Base-by-base conservation (phyloP, 352 stramenopile species). In the Phytophthora pinifolia region DNA sequence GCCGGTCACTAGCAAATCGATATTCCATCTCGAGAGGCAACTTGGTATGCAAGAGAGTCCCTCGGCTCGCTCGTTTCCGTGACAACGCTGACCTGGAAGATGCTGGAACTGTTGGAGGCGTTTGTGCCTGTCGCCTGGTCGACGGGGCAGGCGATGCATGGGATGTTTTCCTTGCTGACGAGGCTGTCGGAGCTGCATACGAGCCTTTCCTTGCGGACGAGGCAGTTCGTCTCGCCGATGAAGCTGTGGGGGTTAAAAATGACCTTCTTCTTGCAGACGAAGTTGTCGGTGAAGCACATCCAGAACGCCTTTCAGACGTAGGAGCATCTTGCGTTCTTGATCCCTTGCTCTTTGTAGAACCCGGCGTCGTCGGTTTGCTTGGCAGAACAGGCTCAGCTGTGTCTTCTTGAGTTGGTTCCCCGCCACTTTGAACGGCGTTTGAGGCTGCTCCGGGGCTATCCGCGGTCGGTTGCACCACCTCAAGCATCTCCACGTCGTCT, bases 1-100 rank as follows among this genome's bases (percentile, higher is more conserved):
- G 65, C n/a, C 70, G 59, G 35, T 88, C 80, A 4, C 76, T 79
- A 10, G 69, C 72, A 60, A 74, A 85, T 0, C 66, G 72, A 38
- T 83, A 76, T 41, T 88, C 74, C 20, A 90, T 70, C 57, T 76
- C 38, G 33, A 90, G 54, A 12, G 80, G 80, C 6, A 90, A 57
- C 29, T 87, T 85, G 6, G 77, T 80, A 38, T 74, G 76, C 42
- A 86, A 70, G 18, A 86, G 27, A 6, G 49, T 41, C 31, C 61
- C 49, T 56, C 53, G 61, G 17, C 65, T 71, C 27, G 57, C 51
- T 17, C 62, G 66, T 18, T 74, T 74, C 6, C 49, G 44, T 4
- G 53, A 71, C 33, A 68, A 47, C 27, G 52, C 48, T 9, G 61
- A 62, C 12, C 18, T 64, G 18, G 51, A 64, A 13, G 54, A 51